Evolutionary conservation across 176 grass and related monocot genomes (phyloP).

Genomic region (Rhynchospora pubera): DNA sequence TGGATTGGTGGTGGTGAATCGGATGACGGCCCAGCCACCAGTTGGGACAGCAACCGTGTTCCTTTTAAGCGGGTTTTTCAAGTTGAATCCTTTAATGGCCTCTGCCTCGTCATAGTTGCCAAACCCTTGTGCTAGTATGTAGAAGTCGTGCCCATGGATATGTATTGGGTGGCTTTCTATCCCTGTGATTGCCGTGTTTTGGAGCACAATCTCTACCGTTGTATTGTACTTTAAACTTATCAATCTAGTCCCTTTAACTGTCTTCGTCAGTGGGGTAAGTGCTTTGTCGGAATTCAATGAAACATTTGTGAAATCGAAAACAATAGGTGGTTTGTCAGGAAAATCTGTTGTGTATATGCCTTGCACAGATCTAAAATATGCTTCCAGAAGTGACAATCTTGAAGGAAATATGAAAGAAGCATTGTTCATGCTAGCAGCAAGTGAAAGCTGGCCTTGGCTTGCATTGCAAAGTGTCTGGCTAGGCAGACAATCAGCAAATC

Average conservation of each 20-base stretch:
- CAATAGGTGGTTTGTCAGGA: conserved; percentile 24
- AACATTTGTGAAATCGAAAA: no score
- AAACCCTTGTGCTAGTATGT: conserved; percentile 33
- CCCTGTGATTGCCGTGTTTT: conserved; percentile 49
- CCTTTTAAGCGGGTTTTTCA: background rate
- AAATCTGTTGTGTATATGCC: conserved; percentile 56
- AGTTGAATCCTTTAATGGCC: background rate
- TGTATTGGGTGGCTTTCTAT: conserved; percentile 50
- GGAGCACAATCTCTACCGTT: conserved; percentile 53
- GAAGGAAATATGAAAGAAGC: conserved; percentile 47
- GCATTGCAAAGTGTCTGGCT: no score
- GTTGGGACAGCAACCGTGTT: conserved; percentile 58
- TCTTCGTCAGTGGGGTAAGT: no score
- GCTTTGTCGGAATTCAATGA: no score
- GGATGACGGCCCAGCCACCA: conserved; percentile 57
- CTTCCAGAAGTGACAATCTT: conserved; percentile 37
- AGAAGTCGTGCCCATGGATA: conserved; percentile 50
- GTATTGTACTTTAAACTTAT: conserved; percentile 32
- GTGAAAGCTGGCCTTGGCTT: no score
- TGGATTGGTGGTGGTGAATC: conserved; percentile 47
- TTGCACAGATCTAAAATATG: background rate
- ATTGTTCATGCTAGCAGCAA: conserved; percentile 71
- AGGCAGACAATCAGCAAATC: background rate
- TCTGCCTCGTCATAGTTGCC: conserved; percentile 33
- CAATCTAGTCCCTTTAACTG: no score